Conservation (phyloP, 192 early-diverging fungal genomes). For the Coemansia sp. region DNA sequence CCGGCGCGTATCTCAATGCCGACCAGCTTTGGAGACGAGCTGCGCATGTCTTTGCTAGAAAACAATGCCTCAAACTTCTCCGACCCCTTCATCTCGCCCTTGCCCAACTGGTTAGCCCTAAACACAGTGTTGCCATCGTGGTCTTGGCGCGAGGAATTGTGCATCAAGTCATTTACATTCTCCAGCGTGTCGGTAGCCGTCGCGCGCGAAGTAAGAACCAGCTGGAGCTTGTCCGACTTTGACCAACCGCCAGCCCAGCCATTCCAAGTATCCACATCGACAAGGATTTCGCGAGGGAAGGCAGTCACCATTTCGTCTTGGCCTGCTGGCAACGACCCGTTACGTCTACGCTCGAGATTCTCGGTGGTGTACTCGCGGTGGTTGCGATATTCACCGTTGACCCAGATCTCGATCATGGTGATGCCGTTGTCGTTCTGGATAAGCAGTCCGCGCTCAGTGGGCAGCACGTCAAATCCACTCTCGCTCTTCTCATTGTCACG, state of each 20-base stretch:
- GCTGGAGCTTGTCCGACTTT: slow-evolving; percentile 22
- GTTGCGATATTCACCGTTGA: slow-evolving; percentile 45
- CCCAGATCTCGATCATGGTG: slow-evolving; percentile 58
- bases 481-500: slow-evolving; percentile 18
- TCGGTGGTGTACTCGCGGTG: slow-evolving; percentile 58
- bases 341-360: slow-evolving; percentile 24
- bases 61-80: slow-evolving; percentile 29
- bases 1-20: slow-evolving; percentile 49
- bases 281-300: slow-evolving; percentile 19
- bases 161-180: slow-evolving; percentile 9
- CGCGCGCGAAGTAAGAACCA: slow-evolving; percentile 37
- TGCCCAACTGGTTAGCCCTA: slow-evolving; percentile 31
- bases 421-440: slow-evolving; percentile 51
- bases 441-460: slow-evolving; percentile 33
- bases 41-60: slow-evolving; percentile 14
- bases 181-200: slow-evolving; percentile 21
- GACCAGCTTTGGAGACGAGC: slow-evolving; percentile 17
- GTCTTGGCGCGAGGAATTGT: slow-evolving; percentile 4
- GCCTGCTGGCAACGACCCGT: slow-evolving; percentile 19
- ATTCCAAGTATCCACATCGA: slow-evolving; percentile 11
- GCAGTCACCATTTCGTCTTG: slow-evolving; percentile 23
- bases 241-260: slow-evolving; percentile 32
- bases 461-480: slow-evolving; percentile 23
- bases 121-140: slow-evolving; percentile 24
- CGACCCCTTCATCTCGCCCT: slow-evolving; percentile 39